A percentile compares a stretch with the other conserved stretches of the same genome.
Evolutionary conservation across 1,139 yeast species (phyloP).

Genomic region (Lodderomyces elongisporus): DNA sequence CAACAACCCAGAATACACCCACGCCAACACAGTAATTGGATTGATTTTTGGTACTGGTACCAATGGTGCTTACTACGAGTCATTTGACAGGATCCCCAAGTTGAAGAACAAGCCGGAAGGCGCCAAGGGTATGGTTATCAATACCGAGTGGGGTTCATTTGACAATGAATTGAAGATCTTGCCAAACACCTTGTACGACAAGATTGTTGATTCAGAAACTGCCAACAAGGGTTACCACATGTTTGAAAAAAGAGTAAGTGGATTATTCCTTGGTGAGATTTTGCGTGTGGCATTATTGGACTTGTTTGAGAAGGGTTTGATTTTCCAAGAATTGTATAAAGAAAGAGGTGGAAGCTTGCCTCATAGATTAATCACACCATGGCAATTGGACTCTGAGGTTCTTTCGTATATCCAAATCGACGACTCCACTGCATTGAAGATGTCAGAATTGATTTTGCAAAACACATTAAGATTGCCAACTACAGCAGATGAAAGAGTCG

Average conservation of each 20-base stretch:
- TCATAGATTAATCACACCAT: conserved; percentile 65
- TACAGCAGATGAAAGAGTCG: conserved; percentile 59
- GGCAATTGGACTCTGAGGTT: conserved; percentile 77
- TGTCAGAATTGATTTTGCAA: conserved; percentile 60
- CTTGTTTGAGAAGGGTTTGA: conserved; percentile 49
- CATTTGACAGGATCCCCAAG: conserved; percentile 64
- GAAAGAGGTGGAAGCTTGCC: conserved; percentile 53
- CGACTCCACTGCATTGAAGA: conserved; percentile 61
- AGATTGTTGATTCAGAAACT: conserved; percentile 63
- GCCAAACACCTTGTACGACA: conserved; percentile 75
- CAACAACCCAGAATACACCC: conserved; percentile 49
- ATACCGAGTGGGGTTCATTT: conserved; percentile 97
- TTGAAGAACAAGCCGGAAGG: conserved; percentile 46
- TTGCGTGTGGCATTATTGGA: conserved; percentile 70
- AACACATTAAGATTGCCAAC: conserved; percentile 66
- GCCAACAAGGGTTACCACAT: conserved; percentile 81
- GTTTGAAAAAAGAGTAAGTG: conserved; percentile 90
- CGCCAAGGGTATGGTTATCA: conserved; percentile 74
- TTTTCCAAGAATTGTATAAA: conserved; percentile 52
- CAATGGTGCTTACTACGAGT: conserved; percentile 87
- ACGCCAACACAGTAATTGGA: conserved; percentile 74
- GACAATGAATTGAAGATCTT: conserved; percentile 70
- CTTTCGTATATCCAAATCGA: conserved; percentile 81
- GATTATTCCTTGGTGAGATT: conserved; percentile 91
- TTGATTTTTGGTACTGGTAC: conserved; percentile 96